These are phyloP conservation scores for Trichoderma erinaceum DNA, from an alignment of 495 filamentous ascomycete genomes.

Conservation along the genomic window DNA sequence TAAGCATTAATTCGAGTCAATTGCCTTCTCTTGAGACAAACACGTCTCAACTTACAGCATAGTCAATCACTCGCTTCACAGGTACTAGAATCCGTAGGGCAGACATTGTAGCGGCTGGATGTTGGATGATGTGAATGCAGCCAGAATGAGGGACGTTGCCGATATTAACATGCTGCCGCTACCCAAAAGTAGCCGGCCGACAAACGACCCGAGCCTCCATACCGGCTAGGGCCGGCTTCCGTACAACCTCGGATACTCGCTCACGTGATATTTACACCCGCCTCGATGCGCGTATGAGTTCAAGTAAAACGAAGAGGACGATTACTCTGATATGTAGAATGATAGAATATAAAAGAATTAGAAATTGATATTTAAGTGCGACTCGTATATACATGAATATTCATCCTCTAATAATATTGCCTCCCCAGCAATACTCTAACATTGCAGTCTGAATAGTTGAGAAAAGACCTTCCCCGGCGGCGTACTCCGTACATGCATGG, in stretches of 20 bases:
- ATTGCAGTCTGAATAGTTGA: neutral
- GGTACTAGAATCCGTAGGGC: constrained; percentile 88
- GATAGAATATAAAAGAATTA: neutral
- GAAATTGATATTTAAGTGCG: neutral
- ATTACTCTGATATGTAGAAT: neutral
- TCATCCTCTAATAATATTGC: neutral
- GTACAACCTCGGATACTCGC: constrained; percentile 30
- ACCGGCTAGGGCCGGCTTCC: constrained; percentile 31
- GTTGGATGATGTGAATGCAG: constrained; percentile 4
- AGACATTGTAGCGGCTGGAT: constrained; percentile 52
- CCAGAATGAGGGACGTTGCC: neutral
- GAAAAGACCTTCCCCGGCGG: no score
- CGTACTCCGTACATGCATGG: neutral
- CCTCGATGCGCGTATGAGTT: neutral
- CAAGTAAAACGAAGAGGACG: neutral
- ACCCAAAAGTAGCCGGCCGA: constrained; percentile 11
- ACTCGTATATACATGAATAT: neutral
- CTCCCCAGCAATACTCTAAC: neutral
- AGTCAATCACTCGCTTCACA: constrained; percentile 97
- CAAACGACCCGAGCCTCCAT: neutral
- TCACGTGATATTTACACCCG: constrained; percentile 8
- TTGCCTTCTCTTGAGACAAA: neutral
- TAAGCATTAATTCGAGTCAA: neutral
- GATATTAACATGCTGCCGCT: neutral
- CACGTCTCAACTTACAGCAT: constrained; percentile 63